These are phyloP conservation scores for Trypethelium eluteriae DNA, from an alignment of 495 filamentous ascomycete genomes.

Conservation along the genomic window DNA sequence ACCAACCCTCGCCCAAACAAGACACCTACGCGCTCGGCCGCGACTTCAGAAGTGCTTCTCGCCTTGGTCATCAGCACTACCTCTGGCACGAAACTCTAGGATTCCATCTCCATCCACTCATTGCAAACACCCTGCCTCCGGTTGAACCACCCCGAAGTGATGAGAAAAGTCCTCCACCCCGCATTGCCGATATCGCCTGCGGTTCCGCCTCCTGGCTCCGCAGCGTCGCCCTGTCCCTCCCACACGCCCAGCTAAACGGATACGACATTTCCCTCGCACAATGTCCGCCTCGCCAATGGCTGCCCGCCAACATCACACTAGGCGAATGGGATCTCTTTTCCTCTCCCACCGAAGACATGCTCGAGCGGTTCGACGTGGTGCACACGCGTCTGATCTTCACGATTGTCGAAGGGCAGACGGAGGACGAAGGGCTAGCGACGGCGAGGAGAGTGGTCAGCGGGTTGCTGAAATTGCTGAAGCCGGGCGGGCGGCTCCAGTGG, in stretches of 20 bases:
- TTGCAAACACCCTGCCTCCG: not conserved
- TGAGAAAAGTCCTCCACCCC: not conserved
- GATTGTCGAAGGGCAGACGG: constrained; percentile 26
- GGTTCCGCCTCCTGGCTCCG: constrained; percentile 30
- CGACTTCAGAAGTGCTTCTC: constrained; percentile 10
- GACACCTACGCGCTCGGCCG: not conserved
- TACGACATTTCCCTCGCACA: constrained; percentile 31
- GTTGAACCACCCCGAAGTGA: not conserved
- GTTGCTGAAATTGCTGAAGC: constrained; percentile 31
- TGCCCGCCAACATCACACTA: constrained; percentile 31
- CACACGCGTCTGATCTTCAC: constrained; percentile 33
- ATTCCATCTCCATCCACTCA: constrained; percentile 15
- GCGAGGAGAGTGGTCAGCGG: constrained; percentile 12
- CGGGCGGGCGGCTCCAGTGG: constrained; percentile 40
- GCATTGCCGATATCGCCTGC: constrained; percentile 19
- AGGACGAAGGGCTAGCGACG: constrained; percentile 21
- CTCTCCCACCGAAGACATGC: constrained; percentile 23
- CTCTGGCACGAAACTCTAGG: constrained; percentile 17
- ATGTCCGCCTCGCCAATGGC: constrained; percentile 27
- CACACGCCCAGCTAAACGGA: constrained; percentile 21
- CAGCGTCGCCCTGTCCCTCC: constrained; percentile 23
- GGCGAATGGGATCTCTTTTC: constrained; percentile 28
- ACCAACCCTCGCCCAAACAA: not conserved
- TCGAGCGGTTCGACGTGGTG: constrained; percentile 34
- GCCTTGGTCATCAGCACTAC: constrained; percentile 19